Base-by-base conservation (phyloP, 192 early-diverging fungal species). In the Coemansia asiatica region DNA sequence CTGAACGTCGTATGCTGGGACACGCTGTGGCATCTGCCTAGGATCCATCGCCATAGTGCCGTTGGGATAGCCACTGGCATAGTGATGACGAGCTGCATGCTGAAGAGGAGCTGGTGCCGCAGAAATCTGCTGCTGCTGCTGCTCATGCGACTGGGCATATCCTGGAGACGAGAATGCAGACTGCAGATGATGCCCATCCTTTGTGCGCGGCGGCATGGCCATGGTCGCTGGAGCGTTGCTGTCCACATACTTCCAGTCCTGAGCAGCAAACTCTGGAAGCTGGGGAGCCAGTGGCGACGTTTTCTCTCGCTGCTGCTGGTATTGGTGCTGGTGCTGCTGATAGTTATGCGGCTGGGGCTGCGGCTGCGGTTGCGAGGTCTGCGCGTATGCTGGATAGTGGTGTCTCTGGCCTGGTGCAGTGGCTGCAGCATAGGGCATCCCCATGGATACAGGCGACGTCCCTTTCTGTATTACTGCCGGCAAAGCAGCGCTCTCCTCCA, bases 381-480 rank as follows among this genome's bases (percentile, higher is more conserved):
- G 61, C 48, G 29, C 21, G 19, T 51, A 51, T 15, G 23, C 48
- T 31, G 61, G 61, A 19, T 63, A 53, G 23, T 63, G 33, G 18
- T 63, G 61, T 15, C 49, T 31, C 21, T 63, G 61, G 18, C 25
- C n/a, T 29, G 59, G 31, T 4, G 31, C 40, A 13, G 40, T 28
- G 2, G 59, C 23, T 22, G 31, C 40, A 35, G 57, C 57, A 23
- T 59, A 59, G 1, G 36, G 33, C 19, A 35, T 2, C 23, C 29
- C 56, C 29, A 58, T 28, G 12, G 40, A 22, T 16, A 61, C 38
- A 16, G 56, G 46, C 31, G 56, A 59, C 16, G 64, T 21, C 19
- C 59, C 64, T 60, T 66, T 71, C 15, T 67, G 51, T 18, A 56
- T 55, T 8, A 56, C 71, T 53, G 67, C 66, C 40, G 59, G 65